Evolutionary conservation across 2,329 filamentous ascomycete species (phyloP).

Genomic region (Lasiodiplodia hormozganensis): DNA sequence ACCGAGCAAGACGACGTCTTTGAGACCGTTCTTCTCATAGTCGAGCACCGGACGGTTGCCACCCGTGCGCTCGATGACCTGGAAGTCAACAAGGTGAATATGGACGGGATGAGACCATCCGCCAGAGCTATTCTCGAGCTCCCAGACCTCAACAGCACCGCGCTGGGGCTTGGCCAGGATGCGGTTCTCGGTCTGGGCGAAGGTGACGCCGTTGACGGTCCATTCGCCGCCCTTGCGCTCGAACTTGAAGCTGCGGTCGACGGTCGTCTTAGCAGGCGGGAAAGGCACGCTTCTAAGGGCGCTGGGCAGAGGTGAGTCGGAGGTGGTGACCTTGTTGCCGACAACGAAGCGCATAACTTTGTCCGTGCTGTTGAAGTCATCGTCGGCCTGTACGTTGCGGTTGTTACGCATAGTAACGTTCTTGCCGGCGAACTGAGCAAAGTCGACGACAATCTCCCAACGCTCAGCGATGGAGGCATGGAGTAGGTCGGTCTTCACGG

Average conservation of each 20-base stretch:
- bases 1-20: constrained; percentile 65
- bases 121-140: constrained; percentile 55
- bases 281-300: constrained; percentile 39
- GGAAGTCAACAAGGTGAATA: constrained; percentile 66
- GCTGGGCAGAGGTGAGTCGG: constrained; percentile 38
- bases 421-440: constrained; percentile 56
- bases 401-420: constrained; percentile 57
- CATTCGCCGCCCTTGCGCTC: constrained; percentile 39
- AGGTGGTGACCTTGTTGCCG: constrained; percentile 38
- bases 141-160: constrained; percentile 46
- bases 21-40: constrained; percentile 63
- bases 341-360: constrained; percentile 54
- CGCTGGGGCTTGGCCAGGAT: constrained; percentile 43
- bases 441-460: constrained; percentile 66
- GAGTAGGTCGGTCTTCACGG: constrained; percentile 53
- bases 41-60: constrained; percentile 53
- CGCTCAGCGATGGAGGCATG: constrained; percentile 63
- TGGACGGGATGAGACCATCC: constrained; percentile 63
- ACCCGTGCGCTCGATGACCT: constrained; percentile 58
- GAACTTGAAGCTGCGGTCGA: constrained; percentile 45
- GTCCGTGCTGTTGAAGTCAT: constrained; percentile 58
- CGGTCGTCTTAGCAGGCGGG: constrained; percentile 34
- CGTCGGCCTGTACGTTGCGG: constrained; percentile 51
- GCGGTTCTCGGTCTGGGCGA: constrained; percentile 42
- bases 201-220: constrained; percentile 46